Conservation (phyloP, 257 asterid species). For the Nicotiana undulata region DNA sequence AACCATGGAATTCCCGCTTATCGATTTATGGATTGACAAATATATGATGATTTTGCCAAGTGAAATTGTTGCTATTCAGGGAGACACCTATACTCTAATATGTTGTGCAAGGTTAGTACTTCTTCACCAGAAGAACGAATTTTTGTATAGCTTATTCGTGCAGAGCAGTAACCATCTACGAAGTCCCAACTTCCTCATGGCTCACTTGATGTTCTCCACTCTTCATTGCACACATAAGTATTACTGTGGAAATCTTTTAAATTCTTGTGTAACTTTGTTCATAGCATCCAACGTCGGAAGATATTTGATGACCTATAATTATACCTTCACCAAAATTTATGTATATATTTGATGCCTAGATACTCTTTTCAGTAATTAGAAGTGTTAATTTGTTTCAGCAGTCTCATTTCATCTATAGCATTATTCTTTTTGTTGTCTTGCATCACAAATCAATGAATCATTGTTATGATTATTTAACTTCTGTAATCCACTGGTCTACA, state of each 20-base stretch:
- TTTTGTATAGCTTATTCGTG: constrained; percentile 20
- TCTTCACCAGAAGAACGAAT: constrained; percentile 10
- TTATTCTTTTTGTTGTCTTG: neutral
- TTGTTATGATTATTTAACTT: neutral
- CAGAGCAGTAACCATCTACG: constrained; percentile 7
- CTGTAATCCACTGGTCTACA: neutral
- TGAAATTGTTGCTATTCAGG: neutral
- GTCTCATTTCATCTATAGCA: neutral
- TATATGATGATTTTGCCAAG: constrained; percentile 3
- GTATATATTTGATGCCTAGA: constrained; percentile 15
- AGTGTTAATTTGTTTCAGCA: neutral
- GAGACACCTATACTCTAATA: neutral
- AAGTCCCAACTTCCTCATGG: neutral
- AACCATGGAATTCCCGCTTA: constrained; percentile 75
- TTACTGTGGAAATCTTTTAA: constrained; percentile 26
- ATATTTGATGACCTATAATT: constrained; percentile 13
- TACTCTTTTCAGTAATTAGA: neutral
- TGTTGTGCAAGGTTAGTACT: constrained; percentile 8
- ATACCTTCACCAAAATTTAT: constrained; percentile 18
- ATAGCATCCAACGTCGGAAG: constrained; percentile 24
- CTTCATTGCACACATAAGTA: neutral
- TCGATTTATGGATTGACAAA: constrained; percentile 43
- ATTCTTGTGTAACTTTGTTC: constrained; percentile 29
- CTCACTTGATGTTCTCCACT: neutral
- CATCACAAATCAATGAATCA: too few species aligned